Evolutionary conservation across 2,329 filamentous ascomycete genomes (phyloP), one percentile per base, ranked within the genome.

Genomic region (Fusarium chaquense): DNA sequence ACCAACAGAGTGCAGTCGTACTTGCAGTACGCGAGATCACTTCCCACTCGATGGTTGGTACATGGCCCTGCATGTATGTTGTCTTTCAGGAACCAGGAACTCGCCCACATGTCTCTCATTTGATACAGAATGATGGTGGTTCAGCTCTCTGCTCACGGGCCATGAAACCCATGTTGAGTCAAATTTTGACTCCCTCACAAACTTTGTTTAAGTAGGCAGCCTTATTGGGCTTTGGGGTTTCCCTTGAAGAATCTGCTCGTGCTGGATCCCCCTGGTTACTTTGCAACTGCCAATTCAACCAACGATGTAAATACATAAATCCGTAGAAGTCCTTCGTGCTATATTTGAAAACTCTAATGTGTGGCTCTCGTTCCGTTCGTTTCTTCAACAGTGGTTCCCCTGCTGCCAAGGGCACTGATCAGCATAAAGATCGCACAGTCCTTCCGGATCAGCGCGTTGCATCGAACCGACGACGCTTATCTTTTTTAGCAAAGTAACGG

Each of bases 91-190:
- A 62, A 51, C 43, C 46, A 47, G 61, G 51, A 67, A 69, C 46
- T 26, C 22, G 26, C 10, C n/a, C 12, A 5, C 6, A 15, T 59
- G 33, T 32, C 20, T 24, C 44, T 24, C 43, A 44, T 22, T 59
- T 32, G 4, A 15, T 10, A 35, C 28, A 41, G 28, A 24, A 18
- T 43, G 20, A 62, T 57, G 55, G 66, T 62, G 40, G 66, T 60
- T 70, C 66, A 67, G 66, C 51, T 67, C n/a, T 41, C 44, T 32
- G 28, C 58, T n/a, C 52, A 53, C 57, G 45, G 56, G 24, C 62
- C 57, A 54, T 33, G 26, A 30, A 53, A 33, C 13, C 44, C 38
- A 50, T 35, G 26, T 47, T 64, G 22, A 45, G 49, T 52, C 35
- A 45, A 57, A 45, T 33, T 30, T n/a, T 32, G 44, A 32, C n/a